Conservation (phyloP, 2,329 filamentous ascomycete species). For the Thielaviopsis populi region DNA sequence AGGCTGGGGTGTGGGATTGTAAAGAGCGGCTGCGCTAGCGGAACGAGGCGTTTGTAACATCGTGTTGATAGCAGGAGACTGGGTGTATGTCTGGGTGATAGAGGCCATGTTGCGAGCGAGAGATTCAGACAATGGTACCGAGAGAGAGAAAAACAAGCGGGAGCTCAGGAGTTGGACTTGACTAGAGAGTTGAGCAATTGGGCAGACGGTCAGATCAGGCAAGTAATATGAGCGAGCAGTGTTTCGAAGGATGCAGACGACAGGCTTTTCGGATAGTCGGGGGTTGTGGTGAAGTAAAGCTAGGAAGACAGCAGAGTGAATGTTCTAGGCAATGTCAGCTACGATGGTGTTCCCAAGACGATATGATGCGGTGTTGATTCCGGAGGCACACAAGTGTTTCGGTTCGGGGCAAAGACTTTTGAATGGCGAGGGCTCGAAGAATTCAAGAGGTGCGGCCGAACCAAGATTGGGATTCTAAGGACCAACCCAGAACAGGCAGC, state of each 20-base stretch:
- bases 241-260: too few relatives aligned
- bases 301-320: background rate
- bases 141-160: background rate
- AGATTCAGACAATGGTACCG: background rate
- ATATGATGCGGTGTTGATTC: background rate
- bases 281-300: too few relatives aligned
- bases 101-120: conserved; percentile 49
- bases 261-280: too few relatives aligned
- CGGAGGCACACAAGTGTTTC: background rate
- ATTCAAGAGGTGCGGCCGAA: background rate
- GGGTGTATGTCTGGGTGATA: conserved; percentile 66
- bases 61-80: conserved; percentile 52
- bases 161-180: background rate
- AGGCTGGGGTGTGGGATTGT: conserved; percentile 35
- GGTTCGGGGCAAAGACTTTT: background rate
- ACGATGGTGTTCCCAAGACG: background rate
- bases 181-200: background rate
- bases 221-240: background rate
- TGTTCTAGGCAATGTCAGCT: background rate
- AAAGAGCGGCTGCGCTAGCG: conserved; percentile 38
- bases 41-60: conserved; percentile 62
- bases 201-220: background rate
- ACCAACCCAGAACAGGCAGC: background rate
- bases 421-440: background rate
- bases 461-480: background rate